Evolutionary conservation across 768 basidiomycete genomes (phyloP).

Genomic region (Hebeloma cylindrosporum): DNA sequence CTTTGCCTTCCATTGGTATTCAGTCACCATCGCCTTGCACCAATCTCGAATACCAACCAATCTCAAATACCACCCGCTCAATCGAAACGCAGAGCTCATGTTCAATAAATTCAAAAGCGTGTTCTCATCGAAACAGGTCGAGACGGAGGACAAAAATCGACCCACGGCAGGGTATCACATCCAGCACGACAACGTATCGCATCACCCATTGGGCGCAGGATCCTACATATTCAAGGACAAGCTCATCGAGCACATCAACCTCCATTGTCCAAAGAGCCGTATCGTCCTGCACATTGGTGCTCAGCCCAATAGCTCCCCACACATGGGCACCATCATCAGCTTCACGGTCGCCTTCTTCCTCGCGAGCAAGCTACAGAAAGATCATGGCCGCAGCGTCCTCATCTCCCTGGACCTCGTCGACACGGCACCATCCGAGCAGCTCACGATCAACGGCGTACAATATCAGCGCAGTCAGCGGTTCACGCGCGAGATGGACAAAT

Average conservation of each 20-base stretch:
- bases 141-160: no score
- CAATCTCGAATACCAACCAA: no score
- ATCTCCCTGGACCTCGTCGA: conserved; percentile 14
- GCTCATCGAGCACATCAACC: neutral
- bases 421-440: conserved; percentile 23
- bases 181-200: conserved; percentile 7
- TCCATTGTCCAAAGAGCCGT: conserved; percentile 5
- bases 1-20: no score
- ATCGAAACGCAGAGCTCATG: no score
- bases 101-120: no score
- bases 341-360: conserved; percentile 28
- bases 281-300: conserved; percentile 13
- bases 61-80: no score
- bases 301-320: conserved; percentile 34
- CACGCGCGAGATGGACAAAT: conserved; percentile 4
- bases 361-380: conserved; percentile 19
- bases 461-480: conserved; percentile 2
- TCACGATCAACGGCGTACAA: conserved; percentile 20
- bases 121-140: no score
- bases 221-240: conserved; percentile 12
- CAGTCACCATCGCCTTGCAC: no score
- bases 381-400: neutral
- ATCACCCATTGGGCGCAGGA: conserved; percentile 15
- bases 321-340: conserved; percentile 28
- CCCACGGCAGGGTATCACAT: neutral